Base-by-base conservation (phyloP, 129 eudicot species). In the Dittrichia graveolens region DNA sequence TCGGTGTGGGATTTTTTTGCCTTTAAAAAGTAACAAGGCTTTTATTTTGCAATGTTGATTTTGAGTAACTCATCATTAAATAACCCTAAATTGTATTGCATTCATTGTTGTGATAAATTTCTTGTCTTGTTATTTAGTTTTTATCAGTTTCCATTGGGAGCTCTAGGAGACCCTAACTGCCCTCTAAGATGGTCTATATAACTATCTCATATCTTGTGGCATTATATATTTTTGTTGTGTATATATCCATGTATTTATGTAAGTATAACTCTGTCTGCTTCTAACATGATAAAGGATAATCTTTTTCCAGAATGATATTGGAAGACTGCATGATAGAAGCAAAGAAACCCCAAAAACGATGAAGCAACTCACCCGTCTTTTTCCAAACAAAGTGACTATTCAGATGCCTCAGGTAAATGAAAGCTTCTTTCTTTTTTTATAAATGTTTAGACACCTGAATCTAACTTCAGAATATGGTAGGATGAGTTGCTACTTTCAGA, bases 301-400 rank as follows among this genome's bases (percentile, higher is more conserved):
- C 75, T 40, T 73, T 3, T 19, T 81, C 9, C 86, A 92, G 96
- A 96, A 84, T 76, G 83, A 77, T 66, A 78, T 89, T 80, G 95
- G 98, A 64, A 85, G 91, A 79, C 81, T 89, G 78, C 91, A 85
- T 19, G 98, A 93, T 70, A 87, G 87, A 84, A 85, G 75, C 89
- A 89, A 93, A 81, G 95, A 93, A 56, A 84, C 87, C 16, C 91
- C 95, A 56, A 93, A 93, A 70, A 78, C 89, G 44, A 83, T 93
- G 90, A 89, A 93, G 87, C 95, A 83, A 75, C 92, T 93, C 77
- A 80, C 79, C 39, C 85, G 92, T 8, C 95, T 93, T 80, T 93
- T 93, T 52, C 95, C 96, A 3, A 93, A 93, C 82, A 89, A 89
- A 85, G 95, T 93, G 57, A 80, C 90, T 44, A 87, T 93, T 65